Evolutionary conservation across 2,329 filamentous ascomycete genomes (phyloP), one percentile per base, ranked within the genome.

Genomic region (Penicillium sp.): DNA sequence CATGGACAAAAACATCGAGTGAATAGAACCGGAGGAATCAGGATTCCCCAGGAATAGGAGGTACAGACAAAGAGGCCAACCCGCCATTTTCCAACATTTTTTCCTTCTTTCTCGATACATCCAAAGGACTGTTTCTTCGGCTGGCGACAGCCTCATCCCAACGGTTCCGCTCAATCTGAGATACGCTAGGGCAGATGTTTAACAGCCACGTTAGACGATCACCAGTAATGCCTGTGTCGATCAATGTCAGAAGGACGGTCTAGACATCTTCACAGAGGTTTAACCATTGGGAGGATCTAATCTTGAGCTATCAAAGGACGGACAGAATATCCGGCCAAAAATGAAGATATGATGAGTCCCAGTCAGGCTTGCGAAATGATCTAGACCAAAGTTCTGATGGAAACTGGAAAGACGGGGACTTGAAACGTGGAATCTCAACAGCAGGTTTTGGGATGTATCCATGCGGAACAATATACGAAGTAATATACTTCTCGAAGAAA

Each of bases 191-290:
- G 5, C 36, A 2, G 18, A 50, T 56, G 31, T 24, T 33, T 63
- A 59, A 62, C 61, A 59, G 58, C 55, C 60, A 60, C 61, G 56
- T 33, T 61, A 49, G 60, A 57, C 43, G 56, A 62, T 61, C 62
- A 10, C 31, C 7, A 50, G 27, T 51, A 54, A 56, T 61, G 50
- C 55, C 39, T 63, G 62, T 51, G 22, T 31, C 54, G 54, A 59
- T 58, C 50, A 49, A 1, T 60, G 22, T 50, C 35, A 51, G 6
- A n/a, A 18, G 2, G 18, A 16, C 18, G 59, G 50, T 55, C 60
- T 63, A 64, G 59, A 60, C 41, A 35, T 22, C 14, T 4, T 46
- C 7, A 10, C 22, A 9, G 22, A 27, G 35, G 11, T n/a, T 31
- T 31, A 10, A 31, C 31, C 31, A 6, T 31, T 19, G 35, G 31